Evolutionary conservation across 2,329 filamentous ascomycete genomes (phyloP).

Genomic region (Colletotrichum abscissum): DNA sequence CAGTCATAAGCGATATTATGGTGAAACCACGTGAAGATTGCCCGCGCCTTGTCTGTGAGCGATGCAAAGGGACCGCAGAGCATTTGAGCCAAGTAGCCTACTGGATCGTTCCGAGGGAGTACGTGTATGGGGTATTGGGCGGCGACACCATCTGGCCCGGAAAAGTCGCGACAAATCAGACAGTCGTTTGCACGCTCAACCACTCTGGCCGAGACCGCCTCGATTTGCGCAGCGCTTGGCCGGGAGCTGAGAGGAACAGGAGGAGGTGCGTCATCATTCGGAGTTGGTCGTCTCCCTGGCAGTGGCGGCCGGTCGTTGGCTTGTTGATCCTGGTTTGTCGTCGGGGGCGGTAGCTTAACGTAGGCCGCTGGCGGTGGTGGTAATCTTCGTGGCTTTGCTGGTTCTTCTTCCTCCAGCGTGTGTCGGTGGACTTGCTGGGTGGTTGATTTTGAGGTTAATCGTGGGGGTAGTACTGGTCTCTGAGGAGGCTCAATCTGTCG

Average conservation of each 20-base stretch:
- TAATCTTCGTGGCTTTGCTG: constrained; percentile 28
- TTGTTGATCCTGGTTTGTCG: constrained; percentile 36
- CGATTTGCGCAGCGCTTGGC: constrained; percentile 63
- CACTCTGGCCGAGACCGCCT: constrained; percentile 52
- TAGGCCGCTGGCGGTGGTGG: constrained; percentile 31
- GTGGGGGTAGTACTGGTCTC: constrained; percentile 59
- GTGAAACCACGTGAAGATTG: constrained; percentile 95
- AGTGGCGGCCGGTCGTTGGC: constrained; percentile 31
- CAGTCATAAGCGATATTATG: constrained; percentile 92
- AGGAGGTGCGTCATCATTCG: constrained; percentile 54
- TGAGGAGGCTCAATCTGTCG: constrained; percentile 45
- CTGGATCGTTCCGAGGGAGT: constrained; percentile 73
- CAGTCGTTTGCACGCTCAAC: constrained; percentile 61
- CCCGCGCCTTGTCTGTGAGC: constrained; percentile 88
- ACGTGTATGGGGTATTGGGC: constrained; percentile 78
- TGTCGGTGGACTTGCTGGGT: constrained; percentile 38
- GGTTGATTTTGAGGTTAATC: constrained; percentile 61
- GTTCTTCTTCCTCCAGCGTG: constrained; percentile 15
- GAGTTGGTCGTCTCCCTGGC: constrained; percentile 31
- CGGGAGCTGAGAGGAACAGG: constrained; percentile 64
- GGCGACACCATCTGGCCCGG: constrained; percentile 81
- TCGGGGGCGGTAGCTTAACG: constrained; percentile 17
- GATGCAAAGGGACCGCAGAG: constrained; percentile 85
- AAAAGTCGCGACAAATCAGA: constrained; percentile 89
- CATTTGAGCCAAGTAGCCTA: constrained; percentile 80